phyloP scores from a whole-genome alignment of 2,329 filamentous ascomycete species.

The Fusarium sp. region DNA sequence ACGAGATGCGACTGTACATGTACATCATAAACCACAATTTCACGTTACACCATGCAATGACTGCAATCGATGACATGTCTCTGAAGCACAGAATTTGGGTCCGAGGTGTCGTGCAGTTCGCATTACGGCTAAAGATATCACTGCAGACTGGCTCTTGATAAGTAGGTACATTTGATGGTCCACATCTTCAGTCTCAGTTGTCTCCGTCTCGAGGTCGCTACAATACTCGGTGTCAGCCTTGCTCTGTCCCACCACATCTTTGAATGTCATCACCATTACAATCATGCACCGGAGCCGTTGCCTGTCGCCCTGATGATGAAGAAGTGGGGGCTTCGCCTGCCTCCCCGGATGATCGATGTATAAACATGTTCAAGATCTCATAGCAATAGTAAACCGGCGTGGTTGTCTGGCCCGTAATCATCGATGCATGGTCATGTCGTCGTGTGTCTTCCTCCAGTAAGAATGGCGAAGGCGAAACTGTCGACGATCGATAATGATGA shows the following conservation, averaged over 20 bases:
- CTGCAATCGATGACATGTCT: conserved; percentile 6
- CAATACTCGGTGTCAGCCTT: neutral
- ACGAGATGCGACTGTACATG: conserved; percentile 40
- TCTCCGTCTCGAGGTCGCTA: conserved; percentile 7
- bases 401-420: neutral
- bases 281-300: neutral
- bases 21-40: conserved; percentile 39
- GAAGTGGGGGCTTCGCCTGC: neutral
- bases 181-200: conserved; percentile 5
- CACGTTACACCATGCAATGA: conserved; percentile 23
- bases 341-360: neutral
- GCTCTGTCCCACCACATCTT: neutral
- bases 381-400: neutral
- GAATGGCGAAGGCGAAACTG: too few relatives aligned
- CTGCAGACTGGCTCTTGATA: neutral
- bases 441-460: neutral
- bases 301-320: neutral
- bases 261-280: neutral
- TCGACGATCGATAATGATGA: neutral
- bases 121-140: neutral
- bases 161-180: conserved; percentile 1
- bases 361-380: neutral
- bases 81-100: conserved; percentile 5
- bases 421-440: neutral
- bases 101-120: neutral